Base-by-base conservation (phyloP, 805 yeast genomes). In the Starmerella geochares region DNA sequence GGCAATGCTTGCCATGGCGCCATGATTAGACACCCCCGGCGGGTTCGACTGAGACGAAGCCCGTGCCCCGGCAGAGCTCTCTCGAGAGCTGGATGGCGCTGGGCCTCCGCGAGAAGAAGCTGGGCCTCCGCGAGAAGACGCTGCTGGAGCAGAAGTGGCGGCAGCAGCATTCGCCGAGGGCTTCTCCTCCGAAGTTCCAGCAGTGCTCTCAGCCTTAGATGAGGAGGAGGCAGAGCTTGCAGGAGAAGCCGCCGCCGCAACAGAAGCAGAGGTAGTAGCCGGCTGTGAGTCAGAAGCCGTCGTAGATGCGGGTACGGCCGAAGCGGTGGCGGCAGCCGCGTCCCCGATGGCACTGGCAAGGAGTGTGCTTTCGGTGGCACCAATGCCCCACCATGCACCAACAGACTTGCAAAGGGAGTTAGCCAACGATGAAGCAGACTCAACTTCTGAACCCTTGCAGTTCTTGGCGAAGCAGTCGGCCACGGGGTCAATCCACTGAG, bases 401-500 rank as follows among this genome's bases (percentile, higher is more conserved):
- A 42, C 46, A 3, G 37, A 20, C 20, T 17, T 19, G 37, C 46
- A 42, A 7, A 42, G 36, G 3, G 37, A 29, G 20, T 21, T 21
- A 1, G 46, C 46, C 1, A 42, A 36, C 5, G 28, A 42, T 21
- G 28, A 17, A 6, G 46, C 46, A 3, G 17, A 9, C 21, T 20
- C 27, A 19, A 31, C 46, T n/a, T 19, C 16, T 13, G 24, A 9
- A 13, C 46, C 46, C 28, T 42, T 29, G 46, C 46, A 42, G 27
- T 31, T 42, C 37, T 28, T 4, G 9, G 46, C 46, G 37, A 42
- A 42, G 28, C 46, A 42, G 27, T 42, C 46, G 21, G 46, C 46
- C n/a, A 42, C 46, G 9, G 46, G 46, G 19, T 31, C 20, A 20
- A 31, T 21, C 37, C 37, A 42, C 28, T 42, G 46, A 4, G 46